Evolutionary conservation across 1,139 yeast genomes (phyloP).

Genomic region (Saccharomyces pastorianus): DNA sequence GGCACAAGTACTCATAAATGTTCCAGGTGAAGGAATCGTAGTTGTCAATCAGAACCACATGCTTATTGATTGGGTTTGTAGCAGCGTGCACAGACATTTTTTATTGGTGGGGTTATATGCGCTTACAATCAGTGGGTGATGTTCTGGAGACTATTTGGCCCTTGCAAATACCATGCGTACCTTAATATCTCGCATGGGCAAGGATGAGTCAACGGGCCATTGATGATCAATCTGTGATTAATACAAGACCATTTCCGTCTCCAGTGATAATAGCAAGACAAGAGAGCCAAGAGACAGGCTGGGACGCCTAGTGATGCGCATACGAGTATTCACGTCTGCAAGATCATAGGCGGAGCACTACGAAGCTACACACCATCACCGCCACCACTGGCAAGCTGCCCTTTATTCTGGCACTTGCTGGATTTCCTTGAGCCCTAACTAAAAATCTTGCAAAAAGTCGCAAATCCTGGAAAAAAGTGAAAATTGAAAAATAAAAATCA

Average conservation of each 20-base stretch:
- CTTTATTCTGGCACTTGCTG: no score
- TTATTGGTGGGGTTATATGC: background rate
- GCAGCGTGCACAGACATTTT: background rate
- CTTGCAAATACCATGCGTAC: background rate
- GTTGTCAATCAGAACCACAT: slow-evolving; percentile 81
- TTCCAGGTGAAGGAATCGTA: slow-evolving; percentile 98
- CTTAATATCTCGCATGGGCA: background rate
- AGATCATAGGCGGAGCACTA: no score
- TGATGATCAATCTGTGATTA: background rate
- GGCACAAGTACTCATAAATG: slow-evolving; percentile 78
- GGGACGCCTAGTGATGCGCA: no score
- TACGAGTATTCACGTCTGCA: no score
- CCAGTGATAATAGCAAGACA: background rate
- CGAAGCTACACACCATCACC: no score
- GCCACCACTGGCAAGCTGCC: no score
- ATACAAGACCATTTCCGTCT: background rate
- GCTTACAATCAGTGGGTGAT: no score
- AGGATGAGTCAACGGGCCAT: background rate
- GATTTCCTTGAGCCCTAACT: background rate
- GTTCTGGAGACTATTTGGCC: no score
- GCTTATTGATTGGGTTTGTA: slow-evolving; percentile 9
- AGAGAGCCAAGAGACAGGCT: background rate
- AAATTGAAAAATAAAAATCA: background rate
- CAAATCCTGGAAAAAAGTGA: background rate
- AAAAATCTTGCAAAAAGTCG: no score